Conservation (phyloP, 345 rosid genomes). For the Salix arbutifolia region DNA sequence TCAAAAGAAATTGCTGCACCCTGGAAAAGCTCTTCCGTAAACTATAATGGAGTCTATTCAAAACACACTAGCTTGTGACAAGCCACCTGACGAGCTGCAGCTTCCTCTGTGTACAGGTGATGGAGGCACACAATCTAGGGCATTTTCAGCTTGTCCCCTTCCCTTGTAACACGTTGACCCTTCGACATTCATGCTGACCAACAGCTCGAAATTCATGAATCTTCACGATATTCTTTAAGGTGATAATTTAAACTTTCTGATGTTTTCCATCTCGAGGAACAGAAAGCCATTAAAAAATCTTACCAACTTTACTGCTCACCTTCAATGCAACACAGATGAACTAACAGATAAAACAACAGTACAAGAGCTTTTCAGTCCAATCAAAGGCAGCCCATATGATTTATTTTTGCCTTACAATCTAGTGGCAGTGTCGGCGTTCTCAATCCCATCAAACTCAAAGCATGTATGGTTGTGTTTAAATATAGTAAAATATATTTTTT, state of each 20-base stretch:
- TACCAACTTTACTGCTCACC: background rate
- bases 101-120: conserved; percentile 4
- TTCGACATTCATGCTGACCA: conserved; percentile 6
- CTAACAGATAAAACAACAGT: background rate
- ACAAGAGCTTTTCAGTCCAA: background rate
- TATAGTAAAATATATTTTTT: too few relatives aligned
- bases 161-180: background rate
- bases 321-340: background rate
- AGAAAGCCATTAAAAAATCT: background rate
- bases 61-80: conserved; percentile 18
- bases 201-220: background rate
- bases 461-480: background rate
- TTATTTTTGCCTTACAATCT: background rate
- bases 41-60: conserved; percentile 26
- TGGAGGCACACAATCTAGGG: background rate
- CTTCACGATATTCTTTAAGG: background rate
- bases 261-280: background rate
- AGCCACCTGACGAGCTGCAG: conserved; percentile 5
- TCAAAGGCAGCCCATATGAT: background rate
- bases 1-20: background rate
- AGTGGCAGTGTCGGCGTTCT: background rate
- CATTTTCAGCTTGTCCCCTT: background rate
- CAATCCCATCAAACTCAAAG: background rate
- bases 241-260: background rate
- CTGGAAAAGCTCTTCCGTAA: background rate